A percentile compares a stretch with the other conserved stretches of the same genome.
Evolutionary conservation across 1,284 basidiomycete genomes (phyloP).

Genomic region (Vanrija sp.): DNA sequence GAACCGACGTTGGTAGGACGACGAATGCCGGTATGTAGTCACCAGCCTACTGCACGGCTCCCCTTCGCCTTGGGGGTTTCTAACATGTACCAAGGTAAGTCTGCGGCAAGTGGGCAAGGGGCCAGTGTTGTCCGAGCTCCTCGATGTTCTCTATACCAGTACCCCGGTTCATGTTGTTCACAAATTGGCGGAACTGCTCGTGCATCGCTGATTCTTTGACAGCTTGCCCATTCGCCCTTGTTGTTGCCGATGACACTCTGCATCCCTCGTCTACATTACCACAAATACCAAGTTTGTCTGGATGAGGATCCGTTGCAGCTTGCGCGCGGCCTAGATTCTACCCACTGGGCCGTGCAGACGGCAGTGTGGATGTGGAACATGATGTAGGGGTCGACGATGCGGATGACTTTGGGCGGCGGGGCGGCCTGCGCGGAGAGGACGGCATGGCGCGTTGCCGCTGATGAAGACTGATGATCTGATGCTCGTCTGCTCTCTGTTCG

Average conservation of each 20-base stretch:
- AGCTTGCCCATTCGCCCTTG: constrained; percentile 68
- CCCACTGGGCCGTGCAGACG: constrained; percentile 69
- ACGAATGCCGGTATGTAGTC: constrained; percentile 56
- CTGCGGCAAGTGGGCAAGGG: constrained; percentile 69
- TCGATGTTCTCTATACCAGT: constrained; percentile 57
- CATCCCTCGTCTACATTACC: constrained; percentile 67
- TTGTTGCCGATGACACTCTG: constrained; percentile 62
- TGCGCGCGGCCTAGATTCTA: constrained; percentile 66
- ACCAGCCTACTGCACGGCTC: constrained; percentile 57
- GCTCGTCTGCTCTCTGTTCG: constrained; percentile 56
- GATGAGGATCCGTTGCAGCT: constrained; percentile 62
- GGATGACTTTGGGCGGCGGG: constrained; percentile 60
- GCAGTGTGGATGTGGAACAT: constrained; percentile 71
- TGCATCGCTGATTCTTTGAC: constrained; percentile 58
- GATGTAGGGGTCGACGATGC: constrained; percentile 66
- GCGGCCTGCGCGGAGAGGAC: constrained; percentile 58
- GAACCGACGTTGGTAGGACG: constrained; percentile 52
- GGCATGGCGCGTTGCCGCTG: constrained; percentile 62
- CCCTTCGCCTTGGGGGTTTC: constrained; percentile 55
- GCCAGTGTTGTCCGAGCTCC: constrained; percentile 63
- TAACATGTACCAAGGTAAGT: constrained; percentile 40
- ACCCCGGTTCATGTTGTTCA: constrained; percentile 56
- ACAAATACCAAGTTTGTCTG: constrained; percentile 74
- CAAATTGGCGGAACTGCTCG: constrained; percentile 64
- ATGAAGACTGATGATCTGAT: constrained; percentile 57